Evolutionary conservation across 768 basidiomycete species (phyloP).

Genomic region (Podaxis mareebaensis): DNA sequence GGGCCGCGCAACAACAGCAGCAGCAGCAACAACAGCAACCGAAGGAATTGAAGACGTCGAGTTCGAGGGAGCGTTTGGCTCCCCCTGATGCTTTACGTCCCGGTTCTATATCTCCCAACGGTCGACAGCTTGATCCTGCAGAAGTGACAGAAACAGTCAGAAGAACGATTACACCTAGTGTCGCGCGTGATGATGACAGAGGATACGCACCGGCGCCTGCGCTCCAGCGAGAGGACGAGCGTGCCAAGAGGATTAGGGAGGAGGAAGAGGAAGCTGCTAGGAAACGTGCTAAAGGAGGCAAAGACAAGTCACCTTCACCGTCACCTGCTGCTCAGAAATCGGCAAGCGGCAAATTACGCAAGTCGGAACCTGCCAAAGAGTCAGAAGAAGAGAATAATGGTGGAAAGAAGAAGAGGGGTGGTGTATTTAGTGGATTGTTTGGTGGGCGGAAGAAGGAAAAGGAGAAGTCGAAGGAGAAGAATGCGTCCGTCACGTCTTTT

Average conservation of each 20-base stretch:
- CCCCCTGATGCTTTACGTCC: conserved; percentile 13
- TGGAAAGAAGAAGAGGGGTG: conserved; percentile 67
- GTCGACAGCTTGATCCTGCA: conserved; percentile 55
- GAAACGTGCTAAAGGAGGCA: conserved; percentile 50
- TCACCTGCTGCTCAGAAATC: conserved; percentile 20
- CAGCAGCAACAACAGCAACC: conserved; percentile 30
- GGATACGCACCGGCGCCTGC: conserved; percentile 13
- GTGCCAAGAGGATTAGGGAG: conserved; percentile 49
- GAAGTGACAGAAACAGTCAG: conserved; percentile 75
- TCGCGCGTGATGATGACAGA: conserved; percentile 58
- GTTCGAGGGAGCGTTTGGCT: conserved; percentile 50
- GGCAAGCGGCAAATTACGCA: conserved; percentile 38
- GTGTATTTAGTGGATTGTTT: conserved; percentile 79
- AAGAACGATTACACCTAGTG: conserved; percentile 74
- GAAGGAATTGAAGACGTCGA: conserved; percentile 40
- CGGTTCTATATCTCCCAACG: conserved; percentile 19
- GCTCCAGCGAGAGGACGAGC: conserved; percentile 29
- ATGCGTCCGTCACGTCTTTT: conserved; percentile 44
- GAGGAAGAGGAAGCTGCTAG: conserved; percentile 41
- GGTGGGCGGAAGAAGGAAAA: conserved; percentile 74
- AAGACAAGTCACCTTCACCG: conserved; percentile 45
- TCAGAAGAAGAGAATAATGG: conserved; percentile 27
- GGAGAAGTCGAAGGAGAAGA: conserved; percentile 56
- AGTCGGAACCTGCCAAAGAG: conserved; percentile 22
- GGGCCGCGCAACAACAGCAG: conserved; percentile 31